phyloP scores from a whole-genome alignment of 2,329 filamentous ascomycete genomes.

The Elsinoe fawcettii region DNA sequence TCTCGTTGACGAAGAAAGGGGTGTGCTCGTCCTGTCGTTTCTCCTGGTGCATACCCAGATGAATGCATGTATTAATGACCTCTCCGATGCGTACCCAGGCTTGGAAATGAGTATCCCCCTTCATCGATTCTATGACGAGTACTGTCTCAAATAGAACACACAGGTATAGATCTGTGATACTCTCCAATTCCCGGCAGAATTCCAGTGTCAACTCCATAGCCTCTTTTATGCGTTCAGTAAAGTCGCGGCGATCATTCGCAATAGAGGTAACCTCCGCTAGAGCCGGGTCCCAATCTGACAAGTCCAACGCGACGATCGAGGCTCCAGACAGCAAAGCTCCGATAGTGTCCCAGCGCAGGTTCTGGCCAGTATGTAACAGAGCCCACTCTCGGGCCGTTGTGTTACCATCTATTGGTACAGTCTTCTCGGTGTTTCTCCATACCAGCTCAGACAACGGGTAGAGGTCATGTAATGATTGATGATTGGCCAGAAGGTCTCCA shows the following conservation, averaged over 20 bases:
- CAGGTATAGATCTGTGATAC: conserved; percentile 29
- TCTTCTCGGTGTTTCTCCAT: conserved; percentile 36
- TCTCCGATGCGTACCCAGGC: conserved; percentile 30
- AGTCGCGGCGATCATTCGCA: conserved; percentile 2
- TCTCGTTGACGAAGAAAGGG: conserved; percentile 29
- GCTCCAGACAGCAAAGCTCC: conserved; percentile 34
- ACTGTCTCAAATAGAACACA: conserved; percentile 29
- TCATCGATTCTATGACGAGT: conserved; percentile 27
- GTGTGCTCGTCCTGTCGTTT: conserved; percentile 26
- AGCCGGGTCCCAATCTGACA: conserved; percentile 30
- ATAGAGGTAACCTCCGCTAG: conserved; percentile 17
- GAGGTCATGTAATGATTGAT: conserved; percentile 28
- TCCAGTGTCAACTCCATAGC: conserved; percentile 28
- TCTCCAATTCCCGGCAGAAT: conserved; percentile 31
- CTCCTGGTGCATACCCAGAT: conserved; percentile 30
- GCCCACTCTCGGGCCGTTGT: conserved; percentile 35
- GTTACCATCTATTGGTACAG: conserved; percentile 30
- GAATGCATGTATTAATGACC: conserved; percentile 28
- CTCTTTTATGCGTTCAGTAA: conserved; percentile 9
- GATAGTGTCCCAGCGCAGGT: conserved; percentile 39
- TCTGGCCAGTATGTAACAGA: conserved; percentile 31
- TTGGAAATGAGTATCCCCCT: conserved; percentile 24
- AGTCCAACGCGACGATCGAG: conserved; percentile 30
- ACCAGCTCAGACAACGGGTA: conserved; percentile 34
- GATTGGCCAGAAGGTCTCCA: conserved; percentile 23